These are phyloP conservation scores for Candida loeiensis DNA, from an alignment of 805 yeast species.

Conservation along the genomic window DNA sequence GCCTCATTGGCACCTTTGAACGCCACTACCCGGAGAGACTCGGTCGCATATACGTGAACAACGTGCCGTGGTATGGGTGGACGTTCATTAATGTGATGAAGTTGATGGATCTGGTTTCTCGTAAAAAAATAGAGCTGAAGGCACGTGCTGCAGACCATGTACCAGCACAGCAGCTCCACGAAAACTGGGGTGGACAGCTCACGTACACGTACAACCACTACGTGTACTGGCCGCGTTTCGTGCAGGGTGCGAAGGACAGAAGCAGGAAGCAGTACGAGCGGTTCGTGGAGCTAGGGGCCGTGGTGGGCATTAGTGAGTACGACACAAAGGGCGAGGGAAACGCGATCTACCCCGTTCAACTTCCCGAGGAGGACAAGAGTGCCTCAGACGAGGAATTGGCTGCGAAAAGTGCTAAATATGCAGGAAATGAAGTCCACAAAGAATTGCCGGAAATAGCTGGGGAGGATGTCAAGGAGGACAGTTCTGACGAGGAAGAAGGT, in stretches of 20 bases:
- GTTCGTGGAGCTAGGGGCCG: slow-evolving; percentile 43
- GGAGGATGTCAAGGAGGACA: too few species aligned
- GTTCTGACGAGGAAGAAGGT: too few species aligned
- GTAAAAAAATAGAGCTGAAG: slow-evolving; percentile 54
- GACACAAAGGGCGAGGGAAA: slow-evolving; percentile 22
- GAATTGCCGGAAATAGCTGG: too few species aligned
- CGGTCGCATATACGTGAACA: slow-evolving; percentile 50
- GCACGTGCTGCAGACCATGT: slow-evolving; percentile 53
- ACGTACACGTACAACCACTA: slow-evolving; percentile 52
- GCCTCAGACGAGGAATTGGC: not conserved
- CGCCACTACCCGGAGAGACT: slow-evolving; percentile 57
- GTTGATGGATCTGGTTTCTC: slow-evolving; percentile 54
- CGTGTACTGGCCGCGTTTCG: slow-evolving; percentile 51
- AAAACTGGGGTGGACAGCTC: slow-evolving; percentile 45
- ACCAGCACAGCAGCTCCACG: slow-evolving; percentile 49
- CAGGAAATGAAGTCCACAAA: too few species aligned
- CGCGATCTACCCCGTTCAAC: not conserved
- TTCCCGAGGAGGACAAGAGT: not conserved
- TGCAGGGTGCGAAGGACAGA: slow-evolving; percentile 37
- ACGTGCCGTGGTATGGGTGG: slow-evolving; percentile 56
- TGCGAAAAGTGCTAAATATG: too few species aligned
- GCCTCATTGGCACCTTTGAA: slow-evolving; percentile 66
- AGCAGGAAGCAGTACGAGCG: slow-evolving; percentile 31
- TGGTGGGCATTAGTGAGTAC: slow-evolving; percentile 52
- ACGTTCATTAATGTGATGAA: slow-evolving; percentile 53